Evolutionary conservation across 768 basidiomycete species (phyloP), one percentile per base, ranked within the genome.

Genomic region (Kwoniella sp.): DNA sequence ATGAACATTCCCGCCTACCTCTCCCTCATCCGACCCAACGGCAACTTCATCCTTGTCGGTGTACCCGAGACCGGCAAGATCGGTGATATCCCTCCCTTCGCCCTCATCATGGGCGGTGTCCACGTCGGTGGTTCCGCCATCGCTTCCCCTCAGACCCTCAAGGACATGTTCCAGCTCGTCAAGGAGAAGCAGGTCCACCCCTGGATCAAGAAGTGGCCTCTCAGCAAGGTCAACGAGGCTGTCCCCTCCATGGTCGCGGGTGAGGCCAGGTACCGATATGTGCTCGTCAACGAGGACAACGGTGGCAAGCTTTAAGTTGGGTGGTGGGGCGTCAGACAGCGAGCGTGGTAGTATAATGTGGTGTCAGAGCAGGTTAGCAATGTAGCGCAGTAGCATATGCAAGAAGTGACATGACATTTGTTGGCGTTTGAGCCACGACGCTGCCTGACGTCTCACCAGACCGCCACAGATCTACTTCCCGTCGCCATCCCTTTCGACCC

Each of bases 41-140:
- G 71, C 10, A 46, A 63, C 40, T 53, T 73, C 48, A 53, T 73
- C 47, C 37, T 73, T 15, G 62, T 70, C 46, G 71, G 71, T 49
- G 50, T 60, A 5, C 63, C 70, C 28, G 70, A 72, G 31, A 74
- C 52, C 28, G 75, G 76, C 11, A 65, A 73, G 29, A 60, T 81
- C 3, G 79, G 81, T 1, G 53, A 65, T 7, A 52, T 80, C 19
- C 48, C 69, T 22, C 46, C 57, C 12, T 48, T 56, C n/a, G 42
- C 62, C 33, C 45, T 70, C 8, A 46, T 71, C 42, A 31, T 50
- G 43, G 42, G 55, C 78, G 59, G 82, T 81, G 60, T 65, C 25
- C 56, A 63, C 28, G 39, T 74, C 27, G 52, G 54, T 36, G 69
- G 66, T 14, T 65, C 61, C 12, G 32, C 54, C 31, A 63, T 71